Evolutionary conservation across 2,329 filamentous ascomycete species (phyloP).

Genomic region (Akanthomyces uredinophilus): DNA sequence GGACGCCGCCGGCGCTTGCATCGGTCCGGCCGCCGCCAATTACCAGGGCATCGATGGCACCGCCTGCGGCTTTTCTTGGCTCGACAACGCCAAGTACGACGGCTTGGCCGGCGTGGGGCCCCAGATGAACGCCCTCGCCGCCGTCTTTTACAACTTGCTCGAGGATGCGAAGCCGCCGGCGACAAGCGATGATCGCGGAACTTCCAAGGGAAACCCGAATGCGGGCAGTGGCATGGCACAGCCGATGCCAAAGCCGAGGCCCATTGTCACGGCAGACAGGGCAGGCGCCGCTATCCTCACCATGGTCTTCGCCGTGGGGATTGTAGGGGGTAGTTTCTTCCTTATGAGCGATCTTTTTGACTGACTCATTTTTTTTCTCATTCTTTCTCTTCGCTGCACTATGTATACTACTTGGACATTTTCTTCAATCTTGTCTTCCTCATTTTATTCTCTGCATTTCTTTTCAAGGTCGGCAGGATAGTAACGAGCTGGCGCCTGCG

Average conservation of each 20-base stretch:
- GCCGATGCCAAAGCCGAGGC: constrained; percentile 22
- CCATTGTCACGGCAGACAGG: constrained; percentile 44
- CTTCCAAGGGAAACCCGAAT: constrained; percentile 45
- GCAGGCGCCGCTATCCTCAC: constrained; percentile 55
- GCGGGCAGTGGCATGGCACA: constrained; percentile 35
- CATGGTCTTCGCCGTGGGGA: constrained; percentile 40
- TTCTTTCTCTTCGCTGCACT: background rate
- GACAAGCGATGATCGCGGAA: constrained; percentile 54
- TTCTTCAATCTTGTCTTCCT: background rate
- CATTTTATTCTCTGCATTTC: background rate
- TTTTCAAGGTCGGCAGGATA: background rate
- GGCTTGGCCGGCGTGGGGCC: constrained; percentile 58
- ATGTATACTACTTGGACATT: background rate
- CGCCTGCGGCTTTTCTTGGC: constrained; percentile 66
- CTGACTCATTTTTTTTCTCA: background rate
- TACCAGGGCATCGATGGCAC: constrained; percentile 52
- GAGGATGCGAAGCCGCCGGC: constrained; percentile 38
- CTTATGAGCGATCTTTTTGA: constrained; percentile 32
- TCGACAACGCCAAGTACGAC: constrained; percentile 49
- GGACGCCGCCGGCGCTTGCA: constrained; percentile 49
- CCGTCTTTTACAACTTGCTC: constrained; percentile 57
- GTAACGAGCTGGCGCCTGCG: too few relatives aligned
- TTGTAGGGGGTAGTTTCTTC: constrained; percentile 46
- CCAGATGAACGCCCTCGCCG: constrained; percentile 63
- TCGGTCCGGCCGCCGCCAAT: constrained; percentile 36